phyloP scores from a whole-genome alignment of 2,329 filamentous ascomycete species.

The Pseudocercospora eumusae region DNA sequence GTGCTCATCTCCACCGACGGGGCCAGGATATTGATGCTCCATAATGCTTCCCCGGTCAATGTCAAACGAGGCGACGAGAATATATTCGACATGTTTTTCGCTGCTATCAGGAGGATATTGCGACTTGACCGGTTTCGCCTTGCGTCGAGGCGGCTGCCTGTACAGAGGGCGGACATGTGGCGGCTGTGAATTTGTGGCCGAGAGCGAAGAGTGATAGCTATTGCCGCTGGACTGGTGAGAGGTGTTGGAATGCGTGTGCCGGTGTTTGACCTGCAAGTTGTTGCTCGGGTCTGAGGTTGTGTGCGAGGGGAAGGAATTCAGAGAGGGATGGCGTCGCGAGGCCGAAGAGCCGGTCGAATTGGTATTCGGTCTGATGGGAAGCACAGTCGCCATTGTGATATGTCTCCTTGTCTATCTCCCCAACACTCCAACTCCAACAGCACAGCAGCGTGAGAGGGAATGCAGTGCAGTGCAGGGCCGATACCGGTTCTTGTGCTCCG shows the following conservation, averaged over 20 bases:
- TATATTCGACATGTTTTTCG: conserved; percentile 97
- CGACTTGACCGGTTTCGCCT: conserved; percentile 43
- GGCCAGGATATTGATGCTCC: conserved; percentile 95
- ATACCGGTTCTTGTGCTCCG: too few species aligned
- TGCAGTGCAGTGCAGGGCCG: too few species aligned
- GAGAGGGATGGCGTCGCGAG: conserved; percentile 41
- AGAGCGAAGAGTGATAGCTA: conserved; percentile 25
- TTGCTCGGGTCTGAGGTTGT: conserved; percentile 17
- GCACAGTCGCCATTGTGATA: conserved; percentile 36
- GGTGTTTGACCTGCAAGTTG: conserved; percentile 20
- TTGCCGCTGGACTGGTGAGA: conserved; percentile 40
- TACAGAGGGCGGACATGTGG: conserved; percentile 13
- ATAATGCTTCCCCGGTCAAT: conserved; percentile 95
- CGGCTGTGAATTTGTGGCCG: conserved; percentile 9
- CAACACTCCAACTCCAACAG: neutral
- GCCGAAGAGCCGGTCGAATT: conserved; percentile 31
- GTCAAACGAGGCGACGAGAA: conserved; percentile 94
- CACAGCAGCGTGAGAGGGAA: neutral
- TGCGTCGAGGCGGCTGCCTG: conserved; percentile 15
- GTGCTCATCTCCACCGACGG: conserved; percentile 94
- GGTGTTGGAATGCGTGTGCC: conserved; percentile 42
- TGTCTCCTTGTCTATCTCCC: neutral
- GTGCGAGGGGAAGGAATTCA: conserved; percentile 40
- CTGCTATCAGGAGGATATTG: conserved; percentile 52
- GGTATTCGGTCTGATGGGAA: conserved; percentile 36